phyloP scores from a whole-genome alignment of 2,329 filamentous ascomycete species.

The Paracoccidioides brasiliensis region DNA sequence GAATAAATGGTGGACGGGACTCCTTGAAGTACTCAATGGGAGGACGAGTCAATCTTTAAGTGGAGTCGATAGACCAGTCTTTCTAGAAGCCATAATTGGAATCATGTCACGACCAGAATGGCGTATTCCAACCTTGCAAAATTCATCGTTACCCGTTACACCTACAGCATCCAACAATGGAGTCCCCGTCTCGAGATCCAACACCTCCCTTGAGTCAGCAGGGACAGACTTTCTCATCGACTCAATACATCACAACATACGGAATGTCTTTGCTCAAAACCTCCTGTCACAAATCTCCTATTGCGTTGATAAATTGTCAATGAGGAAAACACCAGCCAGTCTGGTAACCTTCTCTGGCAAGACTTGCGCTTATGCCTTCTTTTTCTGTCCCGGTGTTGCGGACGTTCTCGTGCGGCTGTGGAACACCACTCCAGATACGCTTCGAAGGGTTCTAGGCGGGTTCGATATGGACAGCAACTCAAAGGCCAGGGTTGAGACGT shows the following conservation, averaged over 20 bases:
- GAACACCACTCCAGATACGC: slow-evolving; percentile 53
- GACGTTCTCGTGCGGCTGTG: slow-evolving; percentile 74
- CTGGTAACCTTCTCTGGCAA: slow-evolving; percentile 80
- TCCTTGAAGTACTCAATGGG: slow-evolving; percentile 71
- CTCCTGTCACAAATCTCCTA: slow-evolving; percentile 71
- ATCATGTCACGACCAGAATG: slow-evolving; percentile 86
- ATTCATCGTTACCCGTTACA: slow-evolving; percentile 37
- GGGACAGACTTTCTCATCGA: slow-evolving; percentile 56
- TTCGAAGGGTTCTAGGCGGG: slow-evolving; percentile 59
- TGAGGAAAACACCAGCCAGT: slow-evolving; percentile 57
- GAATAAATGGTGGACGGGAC: slow-evolving; percentile 79
- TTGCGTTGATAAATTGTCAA: slow-evolving; percentile 78
- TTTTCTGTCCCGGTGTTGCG: slow-evolving; percentile 76
- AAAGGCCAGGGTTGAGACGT: slow-evolving; percentile 34
- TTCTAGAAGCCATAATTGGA: slow-evolving; percentile 64
- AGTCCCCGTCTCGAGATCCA: slow-evolving; percentile 33
- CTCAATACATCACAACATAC: slow-evolving; percentile 77
- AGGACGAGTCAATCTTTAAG: slow-evolving; percentile 63
- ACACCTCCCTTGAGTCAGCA: slow-evolving; percentile 47
- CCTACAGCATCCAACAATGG: slow-evolving; percentile 26
- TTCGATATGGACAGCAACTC: slow-evolving; percentile 48
- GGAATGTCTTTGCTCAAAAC: slow-evolving; percentile 74
- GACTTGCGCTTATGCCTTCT: slow-evolving; percentile 83
- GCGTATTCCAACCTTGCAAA: slow-evolving; percentile 55
- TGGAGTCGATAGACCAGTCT: slow-evolving; percentile 66